Evolutionary conservation across 768 basidiomycete species (phyloP), one percentile per base, ranked within the genome.

Genomic region (Mycena capillaripes): DNA sequence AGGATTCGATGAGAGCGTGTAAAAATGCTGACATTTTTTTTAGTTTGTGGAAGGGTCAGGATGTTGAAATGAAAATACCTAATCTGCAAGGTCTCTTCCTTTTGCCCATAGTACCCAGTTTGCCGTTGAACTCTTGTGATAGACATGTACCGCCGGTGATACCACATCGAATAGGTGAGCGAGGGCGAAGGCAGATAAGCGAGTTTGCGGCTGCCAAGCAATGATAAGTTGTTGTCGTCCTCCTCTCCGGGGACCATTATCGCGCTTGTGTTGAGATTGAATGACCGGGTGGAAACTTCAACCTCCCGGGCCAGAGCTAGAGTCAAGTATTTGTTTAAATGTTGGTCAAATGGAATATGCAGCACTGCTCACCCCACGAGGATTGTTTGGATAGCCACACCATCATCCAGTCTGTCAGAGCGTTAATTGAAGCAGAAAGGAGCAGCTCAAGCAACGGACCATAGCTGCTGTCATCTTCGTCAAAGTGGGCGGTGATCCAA

Each of bases 381-480:
- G 89, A 86, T 48, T 90, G 89, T 61, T 85, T 84, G 5, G 91
- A 89, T 0, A 94, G 79, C 92, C 93, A 94, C 46, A 86, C 80
- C 86, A 93, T 87, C 76, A 94, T 85, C 93, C 93, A 94, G 44
- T 86, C 92, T 93, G 69, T 30, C 44, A 44, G 57, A 36, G 34
- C 36, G 34, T 50, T 40, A 74, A 56, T 63, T 57, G 65, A 46
- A 27, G 27, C 64, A 57, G 70, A 65, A 71, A 52, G n/a, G 32
- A 56, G 74, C 65, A 14, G 6, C 2, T 36, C 6, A 21, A 42
- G 44, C 2, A 25, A 73, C 90, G 12, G 75, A 92, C 92, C 79
- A 75, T 86, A 92, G 66, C 87, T 84, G n/a, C 76, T 60, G 73
- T 94, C 92, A 0, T 86, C 81, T 6, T 90, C 88, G 1, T 90